Percentiles rank a stretch among this genome's conserved stretches.
Conservation (phyloP, 2,329 filamentous ascomycete genomes). For the Aspergillus clavatus region DNA sequence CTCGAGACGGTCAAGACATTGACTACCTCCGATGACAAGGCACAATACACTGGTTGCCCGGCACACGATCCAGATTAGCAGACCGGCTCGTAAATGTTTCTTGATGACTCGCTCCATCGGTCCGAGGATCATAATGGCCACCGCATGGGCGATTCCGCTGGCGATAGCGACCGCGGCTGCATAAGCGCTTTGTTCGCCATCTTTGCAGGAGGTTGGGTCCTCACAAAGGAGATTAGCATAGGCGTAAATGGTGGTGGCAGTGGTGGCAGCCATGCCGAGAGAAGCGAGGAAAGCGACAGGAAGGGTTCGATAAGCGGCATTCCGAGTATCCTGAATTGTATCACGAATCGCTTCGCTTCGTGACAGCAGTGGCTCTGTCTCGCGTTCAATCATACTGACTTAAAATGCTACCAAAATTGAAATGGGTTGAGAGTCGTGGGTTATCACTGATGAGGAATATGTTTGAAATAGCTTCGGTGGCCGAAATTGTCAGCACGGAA, state of each 20-base stretch:
- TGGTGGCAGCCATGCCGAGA: not conserved
- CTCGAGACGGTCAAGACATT: not conserved
- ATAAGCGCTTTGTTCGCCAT: not conserved
- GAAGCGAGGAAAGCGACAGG: not conserved
- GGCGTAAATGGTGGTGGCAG: not conserved
- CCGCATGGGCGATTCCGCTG: not conserved
- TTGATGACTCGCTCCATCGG: not conserved
- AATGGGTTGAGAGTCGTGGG: not conserved
- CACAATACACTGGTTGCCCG: not conserved
- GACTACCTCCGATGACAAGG: not conserved
- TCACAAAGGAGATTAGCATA: not conserved
- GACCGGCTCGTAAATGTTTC: not conserved
- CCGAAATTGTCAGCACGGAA: not conserved
- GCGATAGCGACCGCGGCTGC: not conserved
- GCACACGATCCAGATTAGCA: not conserved
- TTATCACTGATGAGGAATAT: not conserved
- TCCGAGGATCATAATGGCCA: not conserved
- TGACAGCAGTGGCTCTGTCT: not conserved
- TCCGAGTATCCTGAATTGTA: not conserved
- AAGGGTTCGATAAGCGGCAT: not conserved
- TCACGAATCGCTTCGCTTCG: not conserved
- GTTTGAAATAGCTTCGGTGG: not conserved
- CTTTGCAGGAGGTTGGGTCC: not conserved
- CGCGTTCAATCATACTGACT: not conserved
- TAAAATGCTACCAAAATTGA: not conserved